These are phyloP conservation scores for Amanita fuliginea DNA, from an alignment of 768 basidiomycete species.

Conservation along the genomic window DNA sequence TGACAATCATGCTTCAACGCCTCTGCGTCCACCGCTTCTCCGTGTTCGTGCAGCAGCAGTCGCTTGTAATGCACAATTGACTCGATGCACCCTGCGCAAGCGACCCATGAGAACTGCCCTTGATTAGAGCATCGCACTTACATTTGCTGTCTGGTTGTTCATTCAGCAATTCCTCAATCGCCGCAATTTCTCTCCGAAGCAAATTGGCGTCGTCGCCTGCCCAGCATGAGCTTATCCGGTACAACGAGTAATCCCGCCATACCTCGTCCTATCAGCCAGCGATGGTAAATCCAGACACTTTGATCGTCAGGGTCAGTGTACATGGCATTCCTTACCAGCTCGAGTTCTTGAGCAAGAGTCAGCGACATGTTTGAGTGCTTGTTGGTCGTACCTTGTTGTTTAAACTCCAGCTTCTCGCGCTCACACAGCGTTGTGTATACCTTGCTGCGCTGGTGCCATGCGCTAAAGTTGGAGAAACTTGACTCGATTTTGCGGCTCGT, in stretches of 20 bases:
- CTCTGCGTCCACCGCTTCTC: constrained; percentile 19
- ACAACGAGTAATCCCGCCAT: too few relatives aligned
- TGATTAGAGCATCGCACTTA: constrained; percentile 20
- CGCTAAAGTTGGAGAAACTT: constrained; percentile 96
- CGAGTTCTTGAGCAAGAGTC: constrained; percentile 58
- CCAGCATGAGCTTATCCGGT: too few relatives aligned
- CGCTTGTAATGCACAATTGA: constrained; percentile 78
- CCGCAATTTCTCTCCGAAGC: constrained; percentile 63
- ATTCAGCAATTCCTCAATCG: constrained; percentile 75
- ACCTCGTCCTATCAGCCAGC: constrained; percentile 74
- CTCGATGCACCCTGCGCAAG: constrained; percentile 79
- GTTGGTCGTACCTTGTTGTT: constrained; percentile 53
- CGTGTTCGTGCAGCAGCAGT: constrained; percentile 45
- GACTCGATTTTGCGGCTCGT: constrained; percentile 86
- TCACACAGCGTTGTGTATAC: constrained; percentile 60
- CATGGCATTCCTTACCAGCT: constrained; percentile 85
- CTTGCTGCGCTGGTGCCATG: constrained; percentile 97
- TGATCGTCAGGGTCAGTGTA: constrained; percentile 97
- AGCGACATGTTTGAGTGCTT: neutral
- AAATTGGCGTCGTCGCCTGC: constrained; percentile 46
- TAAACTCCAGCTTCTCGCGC: constrained; percentile 42
- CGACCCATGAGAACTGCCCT: neutral
- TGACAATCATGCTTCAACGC: constrained; percentile 34
- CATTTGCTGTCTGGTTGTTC: constrained; percentile 94
- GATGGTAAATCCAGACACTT: constrained; percentile 96